These are phyloP conservation scores for Monosporascus sp. DNA, from an alignment of 2,329 filamentous ascomycete genomes.

Conservation along the genomic window DNA sequence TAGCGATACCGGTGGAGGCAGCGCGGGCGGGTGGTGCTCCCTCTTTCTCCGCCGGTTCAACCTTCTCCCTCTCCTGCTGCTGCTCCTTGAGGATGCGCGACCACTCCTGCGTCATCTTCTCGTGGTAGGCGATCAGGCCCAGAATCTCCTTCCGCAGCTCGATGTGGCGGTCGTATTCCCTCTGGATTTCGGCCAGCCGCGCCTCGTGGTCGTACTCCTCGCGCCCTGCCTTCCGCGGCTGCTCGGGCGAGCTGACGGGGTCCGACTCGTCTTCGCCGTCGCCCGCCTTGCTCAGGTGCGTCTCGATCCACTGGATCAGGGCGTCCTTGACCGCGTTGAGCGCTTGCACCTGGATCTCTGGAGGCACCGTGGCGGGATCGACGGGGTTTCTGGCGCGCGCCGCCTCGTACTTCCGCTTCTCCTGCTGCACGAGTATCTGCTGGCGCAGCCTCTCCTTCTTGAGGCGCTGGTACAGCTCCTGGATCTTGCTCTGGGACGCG, in stretches of 20 bases:
- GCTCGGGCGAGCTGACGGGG: slow-evolving; percentile 11
- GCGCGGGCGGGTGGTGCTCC: slow-evolving; percentile 2
- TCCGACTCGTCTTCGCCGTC: slow-evolving; percentile 23
- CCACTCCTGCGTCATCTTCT: slow-evolving; percentile 14
- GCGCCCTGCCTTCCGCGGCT: slow-evolving; percentile 4
- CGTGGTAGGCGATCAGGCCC: slow-evolving; percentile 26
- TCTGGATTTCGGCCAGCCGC: slow-evolving; percentile 43
- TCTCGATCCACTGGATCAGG: slow-evolving; percentile 62
- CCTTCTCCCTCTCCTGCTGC: slow-evolving; percentile 9
- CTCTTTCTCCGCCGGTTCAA: slow-evolving; percentile 2
- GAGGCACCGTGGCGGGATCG: slow-evolving; percentile 30
- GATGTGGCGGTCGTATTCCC: slow-evolving; percentile 51
- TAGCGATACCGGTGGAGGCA: slow-evolving; percentile 14
- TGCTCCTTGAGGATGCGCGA: slow-evolving; percentile 2
- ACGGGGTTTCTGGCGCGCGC: slow-evolving; percentile 35
- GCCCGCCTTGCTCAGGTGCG: slow-evolving; percentile 51
- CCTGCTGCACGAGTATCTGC: slow-evolving; percentile 50
- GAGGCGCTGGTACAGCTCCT: slow-evolving; percentile 44
- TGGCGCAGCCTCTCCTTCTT: slow-evolving; percentile 55
- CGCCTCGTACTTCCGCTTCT: slow-evolving; percentile 50
- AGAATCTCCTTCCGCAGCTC: slow-evolving; percentile 45
- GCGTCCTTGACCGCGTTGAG: slow-evolving; percentile 52
- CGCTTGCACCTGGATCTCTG: slow-evolving; percentile 43
- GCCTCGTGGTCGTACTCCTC: slow-evolving; percentile 28
- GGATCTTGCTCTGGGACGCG: slow-evolving; percentile 36